Conservation (phyloP, 1,139 yeast species). For the Taphrina flavorubra region DNA sequence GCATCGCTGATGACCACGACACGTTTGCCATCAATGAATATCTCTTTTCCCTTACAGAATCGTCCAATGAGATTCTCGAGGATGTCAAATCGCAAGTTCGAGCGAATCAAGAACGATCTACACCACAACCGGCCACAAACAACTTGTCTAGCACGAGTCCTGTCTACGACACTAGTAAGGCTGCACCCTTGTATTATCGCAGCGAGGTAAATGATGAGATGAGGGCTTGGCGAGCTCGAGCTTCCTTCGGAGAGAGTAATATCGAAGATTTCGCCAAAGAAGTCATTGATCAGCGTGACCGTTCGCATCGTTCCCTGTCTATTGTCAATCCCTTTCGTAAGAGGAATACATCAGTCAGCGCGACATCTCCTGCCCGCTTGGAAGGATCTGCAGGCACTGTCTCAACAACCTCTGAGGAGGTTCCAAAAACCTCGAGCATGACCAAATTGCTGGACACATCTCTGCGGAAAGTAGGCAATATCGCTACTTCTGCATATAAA, state of each 20-base stretch:
- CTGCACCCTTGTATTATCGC: conserved; percentile 19
- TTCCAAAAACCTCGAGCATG: not conserved
- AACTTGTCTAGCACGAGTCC: not conserved
- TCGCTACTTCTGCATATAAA: conserved; percentile 8
- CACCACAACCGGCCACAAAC: not conserved
- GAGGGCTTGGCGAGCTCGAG: conserved; percentile 6
- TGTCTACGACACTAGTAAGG: conserved; percentile 21
- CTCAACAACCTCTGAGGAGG: not conserved
- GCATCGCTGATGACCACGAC: conserved; percentile 60
- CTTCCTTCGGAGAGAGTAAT: not conserved
- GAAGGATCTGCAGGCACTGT: not conserved
- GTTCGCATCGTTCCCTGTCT: conserved; percentile 12
- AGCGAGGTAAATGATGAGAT: conserved; percentile 3
- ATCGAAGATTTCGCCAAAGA: conserved; percentile 16
- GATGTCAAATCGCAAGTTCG: conserved; percentile 23
- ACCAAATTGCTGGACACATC: conserved; percentile 1
- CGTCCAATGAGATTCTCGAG: conserved; percentile 45
- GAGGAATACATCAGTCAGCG: not conserved
- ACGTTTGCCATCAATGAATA: conserved; percentile 68
- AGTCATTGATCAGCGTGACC: conserved; percentile 16
- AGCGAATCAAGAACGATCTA: not conserved
- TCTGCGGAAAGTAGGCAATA: conserved; percentile 5
- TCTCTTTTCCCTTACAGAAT: conserved; percentile 67
- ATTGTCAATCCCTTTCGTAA: conserved; percentile 6
- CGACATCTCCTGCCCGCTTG: not conserved